Conservation (phyloP, 1,284 basidiomycete species). For the Fomitopsis betulina region DNA sequence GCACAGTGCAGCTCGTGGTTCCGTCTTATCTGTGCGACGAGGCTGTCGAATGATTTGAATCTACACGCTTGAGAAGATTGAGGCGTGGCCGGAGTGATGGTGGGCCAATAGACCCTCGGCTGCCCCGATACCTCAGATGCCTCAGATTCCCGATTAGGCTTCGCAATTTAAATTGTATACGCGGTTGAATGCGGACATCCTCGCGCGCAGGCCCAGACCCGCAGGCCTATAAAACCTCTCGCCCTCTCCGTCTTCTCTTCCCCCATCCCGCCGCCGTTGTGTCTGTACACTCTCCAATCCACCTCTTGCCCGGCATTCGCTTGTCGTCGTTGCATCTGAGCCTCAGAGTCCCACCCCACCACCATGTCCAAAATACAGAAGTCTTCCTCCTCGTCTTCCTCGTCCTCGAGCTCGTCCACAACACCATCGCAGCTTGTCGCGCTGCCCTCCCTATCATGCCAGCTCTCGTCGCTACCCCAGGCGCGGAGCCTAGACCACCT, state of each 20-base stretch:
- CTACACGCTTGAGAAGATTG: not conserved
- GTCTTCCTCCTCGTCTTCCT: constrained; percentile 24
- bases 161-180: constrained; percentile 3
- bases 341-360: not conserved
- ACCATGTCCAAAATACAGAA: constrained; percentile 24
- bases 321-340: constrained; percentile 9
- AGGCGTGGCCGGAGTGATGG: not conserved
- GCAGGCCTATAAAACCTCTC: constrained; percentile 24
- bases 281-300: not conserved
- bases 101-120: not conserved
- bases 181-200: constrained; percentile 17
- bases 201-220: constrained; percentile 19
- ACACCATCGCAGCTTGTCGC: constrained; percentile 50
- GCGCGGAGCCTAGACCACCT: constrained; percentile 64
- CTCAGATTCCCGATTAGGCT: constrained; percentile 12
- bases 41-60: not conserved
- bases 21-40: constrained; percentile 2
- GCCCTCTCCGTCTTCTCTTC: constrained; percentile 7
- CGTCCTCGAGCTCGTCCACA: constrained; percentile 20
- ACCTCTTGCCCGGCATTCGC: constrained; percentile 2
- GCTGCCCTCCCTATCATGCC: constrained; percentile 63
- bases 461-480: constrained; percentile 61
- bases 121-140: constrained; percentile 2
- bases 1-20: constrained; percentile 2
- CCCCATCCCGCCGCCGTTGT: constrained; percentile 9